A percentile compares a stretch with the other conserved stretches of the same genome.
Conservation (phyloP, 192 early-diverging fungal genomes). For the Borealophlyctis nickersoniae region DNA sequence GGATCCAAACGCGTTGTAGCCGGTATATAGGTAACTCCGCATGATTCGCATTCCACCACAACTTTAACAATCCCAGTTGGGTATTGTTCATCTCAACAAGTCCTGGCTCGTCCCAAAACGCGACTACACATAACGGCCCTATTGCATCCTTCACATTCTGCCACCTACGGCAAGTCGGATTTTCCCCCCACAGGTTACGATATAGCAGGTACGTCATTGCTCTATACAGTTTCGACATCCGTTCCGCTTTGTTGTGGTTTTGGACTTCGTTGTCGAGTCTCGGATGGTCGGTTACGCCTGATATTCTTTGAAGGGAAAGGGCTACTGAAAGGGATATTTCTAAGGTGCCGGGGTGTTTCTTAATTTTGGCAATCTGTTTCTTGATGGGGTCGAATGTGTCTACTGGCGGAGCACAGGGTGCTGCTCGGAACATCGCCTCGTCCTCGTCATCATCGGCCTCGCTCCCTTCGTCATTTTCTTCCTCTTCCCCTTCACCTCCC, state of each 20-base stretch:
- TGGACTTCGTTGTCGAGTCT: background rate
- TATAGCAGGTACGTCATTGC: background rate
- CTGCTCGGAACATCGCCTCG: background rate
- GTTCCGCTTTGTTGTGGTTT: background rate
- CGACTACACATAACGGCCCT: background rate
- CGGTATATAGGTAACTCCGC: background rate
- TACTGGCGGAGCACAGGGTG: background rate
- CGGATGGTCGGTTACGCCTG: background rate
- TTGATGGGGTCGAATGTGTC: background rate
- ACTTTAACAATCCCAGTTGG: background rate
- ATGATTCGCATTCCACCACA: slow-evolving; percentile 1
- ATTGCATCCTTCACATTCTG: slow-evolving; percentile 1
- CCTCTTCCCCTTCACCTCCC: background rate
- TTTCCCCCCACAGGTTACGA: background rate
- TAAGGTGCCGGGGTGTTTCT: background rate
- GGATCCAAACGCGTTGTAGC: background rate
- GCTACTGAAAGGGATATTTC: background rate
- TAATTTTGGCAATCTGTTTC: background rate
- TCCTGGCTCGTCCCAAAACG: background rate
- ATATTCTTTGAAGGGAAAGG: background rate
- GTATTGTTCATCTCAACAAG: background rate
- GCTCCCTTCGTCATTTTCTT: background rate
- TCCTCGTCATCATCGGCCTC: background rate
- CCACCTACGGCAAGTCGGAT: background rate
- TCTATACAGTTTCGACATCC: background rate